Percentiles rank a stretch among this genome's conserved stretches.
Evolutionary conservation across 495 filamentous ascomycete genomes (phyloP).

Genomic region (Podospora pseudocomata): DNA sequence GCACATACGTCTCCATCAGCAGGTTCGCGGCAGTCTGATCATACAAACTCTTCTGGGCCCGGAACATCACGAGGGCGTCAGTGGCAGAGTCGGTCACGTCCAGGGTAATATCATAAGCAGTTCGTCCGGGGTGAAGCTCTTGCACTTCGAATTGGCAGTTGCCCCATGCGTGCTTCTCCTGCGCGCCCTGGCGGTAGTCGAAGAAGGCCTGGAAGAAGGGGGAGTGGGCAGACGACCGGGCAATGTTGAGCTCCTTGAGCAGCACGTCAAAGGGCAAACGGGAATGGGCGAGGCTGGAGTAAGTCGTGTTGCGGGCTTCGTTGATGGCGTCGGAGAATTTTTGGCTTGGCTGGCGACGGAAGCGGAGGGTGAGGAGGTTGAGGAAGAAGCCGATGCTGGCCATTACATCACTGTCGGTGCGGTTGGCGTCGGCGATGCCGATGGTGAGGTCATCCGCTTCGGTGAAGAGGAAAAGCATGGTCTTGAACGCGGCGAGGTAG

Average conservation of each 20-base stretch:
- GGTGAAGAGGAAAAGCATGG: constrained; percentile 28
- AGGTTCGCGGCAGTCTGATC: not conserved
- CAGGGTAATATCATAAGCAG: not conserved
- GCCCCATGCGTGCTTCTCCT: not conserved
- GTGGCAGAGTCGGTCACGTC: not conserved
- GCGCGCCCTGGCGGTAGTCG: constrained; percentile 27
- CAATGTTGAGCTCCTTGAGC: constrained; percentile 28
- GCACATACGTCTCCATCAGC: not conserved
- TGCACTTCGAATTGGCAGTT: not conserved
- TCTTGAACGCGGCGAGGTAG: constrained; percentile 34
- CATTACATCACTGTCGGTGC: constrained; percentile 25
- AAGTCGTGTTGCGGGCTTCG: not conserved
- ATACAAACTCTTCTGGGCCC: not conserved
- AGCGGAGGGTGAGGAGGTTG: constrained; percentile 48
- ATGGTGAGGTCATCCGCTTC: constrained; percentile 31
- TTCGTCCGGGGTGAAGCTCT: not conserved
- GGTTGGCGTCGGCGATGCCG: constrained; percentile 41
- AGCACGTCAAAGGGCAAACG: constrained; percentile 30
- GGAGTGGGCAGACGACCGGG: constrained; percentile 13
- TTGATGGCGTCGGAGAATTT: not conserved
- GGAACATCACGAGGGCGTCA: not conserved
- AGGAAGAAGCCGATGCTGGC: constrained; percentile 42
- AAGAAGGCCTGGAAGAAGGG: constrained; percentile 35
- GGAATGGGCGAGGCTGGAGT: not conserved
- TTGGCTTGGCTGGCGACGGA: constrained; percentile 14